Percentiles rank a stretch among this genome's conserved stretches.
Conservation (phyloP, 305 asterid genomes). For the Solanum hybrid region DNA sequence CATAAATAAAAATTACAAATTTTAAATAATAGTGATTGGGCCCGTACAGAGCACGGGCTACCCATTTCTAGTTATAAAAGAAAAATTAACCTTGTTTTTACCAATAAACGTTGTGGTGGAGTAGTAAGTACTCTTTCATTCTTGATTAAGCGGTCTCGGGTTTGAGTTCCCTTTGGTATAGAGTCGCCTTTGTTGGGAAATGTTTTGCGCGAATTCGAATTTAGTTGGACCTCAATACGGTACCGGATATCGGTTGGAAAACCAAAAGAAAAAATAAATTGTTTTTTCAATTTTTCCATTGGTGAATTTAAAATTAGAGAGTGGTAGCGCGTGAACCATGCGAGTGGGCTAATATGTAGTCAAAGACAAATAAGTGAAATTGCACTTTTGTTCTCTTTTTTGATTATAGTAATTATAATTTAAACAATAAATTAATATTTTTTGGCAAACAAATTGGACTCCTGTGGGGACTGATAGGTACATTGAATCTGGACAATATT, state of each 20-base stretch:
- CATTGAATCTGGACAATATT: conserved; percentile 9
- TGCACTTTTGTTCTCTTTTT: background rate
- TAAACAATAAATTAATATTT: background rate
- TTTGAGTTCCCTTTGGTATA: too few species aligned
- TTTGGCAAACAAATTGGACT: background rate
- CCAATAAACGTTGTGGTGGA: too few species aligned
- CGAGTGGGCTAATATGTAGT: background rate
- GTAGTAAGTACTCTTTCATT: too few species aligned
- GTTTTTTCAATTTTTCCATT: background rate
- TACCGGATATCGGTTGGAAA: too few species aligned
- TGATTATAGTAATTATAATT: background rate
- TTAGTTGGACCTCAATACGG: too few species aligned
- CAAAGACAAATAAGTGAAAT: background rate
- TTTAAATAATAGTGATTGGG: too few species aligned
- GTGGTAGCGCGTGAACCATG: background rate
- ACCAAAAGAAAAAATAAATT: too few species aligned
- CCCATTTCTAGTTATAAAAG: background rate
- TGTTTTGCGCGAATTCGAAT: too few species aligned
- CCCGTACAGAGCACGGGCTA: background rate
- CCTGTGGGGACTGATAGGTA: background rate
- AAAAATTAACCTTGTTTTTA: too few species aligned
- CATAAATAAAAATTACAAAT: too few species aligned
- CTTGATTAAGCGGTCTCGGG: too few species aligned
- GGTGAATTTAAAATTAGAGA: background rate
- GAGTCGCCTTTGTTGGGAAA: too few species aligned